Percentiles rank a stretch among this genome's conserved stretches.
phyloP scores from a whole-genome alignment of 2,329 filamentous ascomycete genomes.

The Aspergillus hiratsukae region DNA sequence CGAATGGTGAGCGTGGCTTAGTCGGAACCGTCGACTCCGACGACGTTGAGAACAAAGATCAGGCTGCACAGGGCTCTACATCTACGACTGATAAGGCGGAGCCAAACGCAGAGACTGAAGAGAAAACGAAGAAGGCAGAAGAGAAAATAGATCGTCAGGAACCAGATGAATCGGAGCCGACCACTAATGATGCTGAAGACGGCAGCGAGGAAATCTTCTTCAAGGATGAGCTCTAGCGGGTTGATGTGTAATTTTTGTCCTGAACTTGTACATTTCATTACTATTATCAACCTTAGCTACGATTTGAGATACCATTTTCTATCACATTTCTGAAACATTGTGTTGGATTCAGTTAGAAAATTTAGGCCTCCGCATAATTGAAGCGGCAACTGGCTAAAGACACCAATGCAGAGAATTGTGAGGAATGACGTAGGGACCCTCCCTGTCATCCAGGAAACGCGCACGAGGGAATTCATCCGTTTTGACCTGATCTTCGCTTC shows the following conservation, averaged over 20 bases:
- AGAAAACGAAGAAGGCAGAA: slow-evolving; percentile 7
- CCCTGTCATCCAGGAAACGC: background rate
- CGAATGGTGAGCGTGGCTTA: slow-evolving; percentile 61
- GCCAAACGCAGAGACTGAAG: slow-evolving; percentile 6
- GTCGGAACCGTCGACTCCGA: slow-evolving; percentile 63
- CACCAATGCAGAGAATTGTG: background rate
- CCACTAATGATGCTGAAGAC: slow-evolving; percentile 13
- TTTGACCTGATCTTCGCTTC: background rate
- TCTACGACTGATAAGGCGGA: background rate
- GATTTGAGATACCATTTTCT: background rate
- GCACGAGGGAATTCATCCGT: background rate
- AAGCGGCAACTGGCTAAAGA: background rate
- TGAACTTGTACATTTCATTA: background rate
- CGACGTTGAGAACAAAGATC: slow-evolving; percentile 44
- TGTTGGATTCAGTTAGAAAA: background rate
- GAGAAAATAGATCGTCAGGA: slow-evolving; percentile 8
- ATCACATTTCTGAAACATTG: background rate
- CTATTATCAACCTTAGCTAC: background rate
- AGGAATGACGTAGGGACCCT: background rate
- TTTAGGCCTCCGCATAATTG: background rate
- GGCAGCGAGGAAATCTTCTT: slow-evolving; percentile 40
- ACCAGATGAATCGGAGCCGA: background rate
- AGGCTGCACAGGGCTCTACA: slow-evolving; percentile 4
- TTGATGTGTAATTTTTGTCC: background rate
- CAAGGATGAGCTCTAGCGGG: slow-evolving; percentile 31